phyloP scores from a whole-genome alignment of 805 yeast species.

The Wickerhamomyces xylosicus region DNA sequence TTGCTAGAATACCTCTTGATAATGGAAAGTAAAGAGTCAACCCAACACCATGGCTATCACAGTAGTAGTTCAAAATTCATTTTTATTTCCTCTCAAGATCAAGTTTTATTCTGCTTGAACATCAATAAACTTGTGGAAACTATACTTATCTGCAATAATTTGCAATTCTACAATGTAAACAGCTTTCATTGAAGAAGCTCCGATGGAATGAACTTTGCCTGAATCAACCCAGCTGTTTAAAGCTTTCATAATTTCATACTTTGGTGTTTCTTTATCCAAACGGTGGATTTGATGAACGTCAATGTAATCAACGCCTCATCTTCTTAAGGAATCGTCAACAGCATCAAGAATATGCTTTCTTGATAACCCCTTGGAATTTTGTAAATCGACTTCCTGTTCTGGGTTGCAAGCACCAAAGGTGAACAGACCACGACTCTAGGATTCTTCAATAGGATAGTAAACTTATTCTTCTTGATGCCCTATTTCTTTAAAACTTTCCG shows the following conservation, averaged over 20 bases:
- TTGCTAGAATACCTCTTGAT: too few species aligned
- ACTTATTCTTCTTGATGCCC: constrained; percentile 40
- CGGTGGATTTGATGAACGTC: constrained; percentile 44
- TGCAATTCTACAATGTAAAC: constrained; percentile 28
- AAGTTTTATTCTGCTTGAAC: constrained; percentile 48
- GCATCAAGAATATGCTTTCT: constrained; percentile 39
- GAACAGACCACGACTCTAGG: too few species aligned
- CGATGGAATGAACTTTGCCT: constrained; percentile 43
- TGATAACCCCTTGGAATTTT: constrained; percentile 28
- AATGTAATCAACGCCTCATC: constrained; percentile 35
- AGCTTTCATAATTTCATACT: constrained; percentile 41
- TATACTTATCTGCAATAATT: constrained; percentile 39
- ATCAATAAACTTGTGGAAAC: constrained; percentile 47
- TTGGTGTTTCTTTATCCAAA: constrained; percentile 31
- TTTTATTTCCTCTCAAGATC: constrained; percentile 47
- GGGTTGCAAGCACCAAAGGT: too few species aligned
- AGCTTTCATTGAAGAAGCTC: constrained; percentile 53
- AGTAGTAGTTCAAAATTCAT: constrained; percentile 49
- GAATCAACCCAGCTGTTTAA: constrained; percentile 35
- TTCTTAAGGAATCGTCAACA: constrained; percentile 24
- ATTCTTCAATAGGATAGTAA: constrained; percentile 49
- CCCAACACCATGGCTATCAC: constrained; percentile 40
- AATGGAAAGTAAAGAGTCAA: constrained; percentile 48
- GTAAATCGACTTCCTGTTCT: too few species aligned
- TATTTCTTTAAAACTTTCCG: constrained; percentile 45